A percentile compares a stretch with the other conserved stretches of the same genome.
These are phyloP conservation scores for Coccinonectria pachysandricola DNA, from an alignment of 2,329 filamentous ascomycete species.

Conservation along the genomic window DNA sequence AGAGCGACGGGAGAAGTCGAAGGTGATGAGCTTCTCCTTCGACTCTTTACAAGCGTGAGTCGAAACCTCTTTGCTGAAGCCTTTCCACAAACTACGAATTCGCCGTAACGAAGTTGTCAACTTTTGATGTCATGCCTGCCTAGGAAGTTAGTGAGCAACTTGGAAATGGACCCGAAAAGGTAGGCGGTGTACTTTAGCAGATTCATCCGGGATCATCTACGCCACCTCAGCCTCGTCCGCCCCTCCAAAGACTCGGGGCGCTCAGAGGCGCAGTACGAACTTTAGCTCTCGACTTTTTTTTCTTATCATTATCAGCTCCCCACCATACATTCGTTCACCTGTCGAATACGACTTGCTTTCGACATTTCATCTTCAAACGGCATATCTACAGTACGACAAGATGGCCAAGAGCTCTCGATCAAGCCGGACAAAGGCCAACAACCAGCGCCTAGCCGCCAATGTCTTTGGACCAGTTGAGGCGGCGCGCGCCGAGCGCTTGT, in stretches of 20 bases:
- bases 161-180: constrained; percentile 10
- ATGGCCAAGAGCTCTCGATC: constrained; percentile 88
- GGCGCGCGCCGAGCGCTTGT: constrained; percentile 72
- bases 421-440: constrained; percentile 73
- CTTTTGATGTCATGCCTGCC: constrained; percentile 18
- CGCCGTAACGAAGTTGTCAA: no score
- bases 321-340: no score
- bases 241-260: background rate
- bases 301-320: constrained; percentile 6
- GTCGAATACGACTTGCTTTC: no score
- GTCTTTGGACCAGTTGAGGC: constrained; percentile 78
- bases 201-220: no score
- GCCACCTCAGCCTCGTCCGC: no score
- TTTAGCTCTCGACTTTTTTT: constrained; percentile 21
- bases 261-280: no score
- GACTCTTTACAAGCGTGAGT: no score
- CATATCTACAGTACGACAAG: constrained; percentile 21
- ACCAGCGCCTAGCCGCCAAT: constrained; percentile 64
- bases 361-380: no score
- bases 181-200: constrained; percentile 17
- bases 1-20: background rate
- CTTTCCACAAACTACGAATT: no score
- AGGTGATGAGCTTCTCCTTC: no score
- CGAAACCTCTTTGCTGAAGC: no score
- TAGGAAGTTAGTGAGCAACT: no score